phyloP scores from a whole-genome alignment of 2,329 filamentous ascomycete genomes.

The Ophiostoma sp. region DNA sequence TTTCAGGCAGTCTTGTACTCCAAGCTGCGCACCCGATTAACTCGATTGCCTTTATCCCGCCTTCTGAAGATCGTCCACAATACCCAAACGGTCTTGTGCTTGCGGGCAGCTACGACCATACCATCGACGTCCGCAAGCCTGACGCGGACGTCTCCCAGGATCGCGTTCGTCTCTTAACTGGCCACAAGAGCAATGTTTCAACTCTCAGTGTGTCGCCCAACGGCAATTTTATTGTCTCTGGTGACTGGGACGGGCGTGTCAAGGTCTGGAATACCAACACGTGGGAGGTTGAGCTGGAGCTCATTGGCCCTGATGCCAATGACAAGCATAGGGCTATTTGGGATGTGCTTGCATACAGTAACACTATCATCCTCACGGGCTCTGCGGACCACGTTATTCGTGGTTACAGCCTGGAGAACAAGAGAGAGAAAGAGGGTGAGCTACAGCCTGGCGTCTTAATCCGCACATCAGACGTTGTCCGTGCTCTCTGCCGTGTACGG shows the following conservation, averaged over 20 bases:
- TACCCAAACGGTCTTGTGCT: conserved; percentile 76
- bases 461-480: conserved; percentile 72
- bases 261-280: conserved; percentile 80
- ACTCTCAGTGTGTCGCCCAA: conserved; percentile 71
- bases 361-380: conserved; percentile 77
- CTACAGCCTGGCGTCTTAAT: conserved; percentile 51
- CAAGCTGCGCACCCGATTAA: conserved; percentile 86
- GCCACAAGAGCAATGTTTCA: conserved; percentile 84
- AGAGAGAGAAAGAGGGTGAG: conserved; percentile 43
- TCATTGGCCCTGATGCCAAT: conserved; percentile 52
- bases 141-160: conserved; percentile 63
- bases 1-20: conserved; percentile 71
- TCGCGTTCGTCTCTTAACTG: conserved; percentile 78
- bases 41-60: conserved; percentile 68
- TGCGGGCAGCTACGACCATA: conserved; percentile 83
- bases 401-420: conserved; percentile 65
- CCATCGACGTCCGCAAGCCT: conserved; percentile 83
- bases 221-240: conserved; percentile 74
- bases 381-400: conserved; percentile 88
- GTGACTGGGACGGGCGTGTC: conserved; percentile 87
- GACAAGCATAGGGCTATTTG: conserved; percentile 59
- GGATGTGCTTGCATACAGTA: conserved; percentile 82
- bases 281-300: conserved; percentile 69
- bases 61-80: conserved; percentile 46
- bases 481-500: conserved; percentile 76